These are phyloP conservation scores for Cladorrhinum samala DNA, from an alignment of 495 filamentous ascomycete species.

Conservation along the genomic window DNA sequence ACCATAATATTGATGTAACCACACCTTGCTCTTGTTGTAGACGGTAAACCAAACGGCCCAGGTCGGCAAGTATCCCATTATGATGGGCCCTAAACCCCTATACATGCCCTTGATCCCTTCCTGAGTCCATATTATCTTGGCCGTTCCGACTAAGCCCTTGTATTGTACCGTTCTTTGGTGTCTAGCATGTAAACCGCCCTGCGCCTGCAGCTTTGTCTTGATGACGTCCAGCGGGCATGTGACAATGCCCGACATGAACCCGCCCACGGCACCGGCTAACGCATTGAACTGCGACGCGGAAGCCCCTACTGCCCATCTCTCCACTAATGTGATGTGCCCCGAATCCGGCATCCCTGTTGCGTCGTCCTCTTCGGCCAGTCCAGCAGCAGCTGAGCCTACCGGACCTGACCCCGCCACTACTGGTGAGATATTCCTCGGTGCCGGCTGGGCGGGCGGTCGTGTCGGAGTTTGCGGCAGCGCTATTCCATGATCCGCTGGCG, in stretches of 20 bases:
- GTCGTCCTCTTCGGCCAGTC: conserved; percentile 3
- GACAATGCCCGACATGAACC: conserved; percentile 85
- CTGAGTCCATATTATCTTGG: conserved; percentile 72
- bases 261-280: conserved; percentile 78
- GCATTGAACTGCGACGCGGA: conserved; percentile 51
- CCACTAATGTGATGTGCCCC: conserved; percentile 45
- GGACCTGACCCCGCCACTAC: conserved; percentile 1
- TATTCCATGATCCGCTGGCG: conserved; percentile 39
- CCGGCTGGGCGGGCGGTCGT: conserved; percentile 12
- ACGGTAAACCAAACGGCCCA: conserved; percentile 98
- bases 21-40: conserved; percentile 80
- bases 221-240: conserved; percentile 98
- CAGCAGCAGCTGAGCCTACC: neutral
- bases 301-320: conserved; percentile 46
- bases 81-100: conserved; percentile 85
- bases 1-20: conserved; percentile 62
- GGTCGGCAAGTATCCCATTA: conserved; percentile 91
- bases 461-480: conserved; percentile 7
- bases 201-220: conserved; percentile 96
- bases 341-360: conserved; percentile 32
- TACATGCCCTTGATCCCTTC: conserved; percentile 92
- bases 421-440: neutral
- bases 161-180: conserved; percentile 54
- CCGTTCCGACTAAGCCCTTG: conserved; percentile 79
- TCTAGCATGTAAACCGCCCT: conserved; percentile 65